Conservation (phyloP, 306 rosid genomes). For the Cucurbita ficifolia region DNA sequence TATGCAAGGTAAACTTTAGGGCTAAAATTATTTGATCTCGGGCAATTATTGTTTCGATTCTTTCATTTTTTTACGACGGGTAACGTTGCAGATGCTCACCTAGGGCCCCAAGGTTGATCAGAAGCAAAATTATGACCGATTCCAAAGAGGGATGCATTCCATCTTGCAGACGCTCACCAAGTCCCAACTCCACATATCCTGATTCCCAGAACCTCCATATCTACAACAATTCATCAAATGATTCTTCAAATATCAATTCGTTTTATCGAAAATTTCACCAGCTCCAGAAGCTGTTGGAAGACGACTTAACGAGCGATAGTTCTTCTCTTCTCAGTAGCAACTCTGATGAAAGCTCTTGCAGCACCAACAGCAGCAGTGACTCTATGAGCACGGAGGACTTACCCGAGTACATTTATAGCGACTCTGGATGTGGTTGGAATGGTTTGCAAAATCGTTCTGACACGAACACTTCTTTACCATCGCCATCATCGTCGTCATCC, state of each 20-base stretch:
- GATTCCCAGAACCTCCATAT: constrained; percentile 14
- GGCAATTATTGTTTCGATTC: background rate
- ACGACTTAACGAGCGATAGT: constrained; percentile 76
- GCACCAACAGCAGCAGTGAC: constrained; percentile 56
- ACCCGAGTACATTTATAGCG: constrained; percentile 63
- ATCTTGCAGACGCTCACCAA: too few species aligned
- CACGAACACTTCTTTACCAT: constrained; percentile 27
- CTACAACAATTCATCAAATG: constrained; percentile 18
- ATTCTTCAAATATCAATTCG: constrained; percentile 27
- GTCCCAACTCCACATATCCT: constrained; percentile 8
- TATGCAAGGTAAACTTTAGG: constrained; percentile 54
- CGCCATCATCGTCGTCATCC: constrained; percentile 39
- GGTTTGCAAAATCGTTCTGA: constrained; percentile 21
- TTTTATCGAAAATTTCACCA: constrained; percentile 28
- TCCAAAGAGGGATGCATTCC: constrained; percentile 25
- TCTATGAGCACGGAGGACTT: constrained; percentile 65
- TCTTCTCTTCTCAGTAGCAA: constrained; percentile 63
- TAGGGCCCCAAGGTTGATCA: constrained; percentile 66
- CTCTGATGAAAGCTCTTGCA: constrained; percentile 74
- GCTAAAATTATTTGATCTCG: background rate
- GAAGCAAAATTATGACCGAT: constrained; percentile 39
- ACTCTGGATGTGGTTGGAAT: constrained; percentile 38
- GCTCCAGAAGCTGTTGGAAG: constrained; percentile 40
- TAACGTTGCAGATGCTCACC: constrained; percentile 60
- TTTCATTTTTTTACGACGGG: background rate